phyloP scores from a whole-genome alignment of 352 stramenopile genomes.

The Halophytophthora polymorphica region DNA sequence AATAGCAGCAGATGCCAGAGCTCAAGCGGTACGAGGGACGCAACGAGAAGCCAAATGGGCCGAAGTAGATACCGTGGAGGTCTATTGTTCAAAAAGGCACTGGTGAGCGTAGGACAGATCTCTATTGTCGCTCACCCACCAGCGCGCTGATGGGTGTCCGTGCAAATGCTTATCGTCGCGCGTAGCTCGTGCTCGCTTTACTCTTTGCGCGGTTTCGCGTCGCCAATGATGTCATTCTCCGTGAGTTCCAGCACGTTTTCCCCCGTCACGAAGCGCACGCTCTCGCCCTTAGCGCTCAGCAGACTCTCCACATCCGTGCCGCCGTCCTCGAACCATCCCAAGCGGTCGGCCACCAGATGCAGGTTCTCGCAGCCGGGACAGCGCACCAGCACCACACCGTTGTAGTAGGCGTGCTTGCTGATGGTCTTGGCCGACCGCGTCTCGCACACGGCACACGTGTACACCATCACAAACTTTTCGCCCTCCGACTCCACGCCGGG shows the following conservation, averaged over 20 bases:
- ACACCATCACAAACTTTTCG: constrained; percentile 97
- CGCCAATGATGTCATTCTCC: constrained; percentile 63
- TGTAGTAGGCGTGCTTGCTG: constrained; percentile 95
- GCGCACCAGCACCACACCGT: constrained; percentile 96
- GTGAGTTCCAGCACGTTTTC: constrained; percentile 85
- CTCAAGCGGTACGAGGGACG: background rate
- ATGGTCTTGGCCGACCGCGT: constrained; percentile 97
- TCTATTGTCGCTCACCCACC: background rate
- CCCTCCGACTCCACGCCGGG: constrained; percentile 75
- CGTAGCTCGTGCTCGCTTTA: constrained; percentile 11
- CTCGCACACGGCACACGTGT: constrained; percentile 97
- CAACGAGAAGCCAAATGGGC: background rate
- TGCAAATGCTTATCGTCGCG: constrained; percentile 4
- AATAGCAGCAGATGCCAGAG: constrained; percentile 1
- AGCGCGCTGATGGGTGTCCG: too few species aligned
- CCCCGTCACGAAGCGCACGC: constrained; percentile 64
- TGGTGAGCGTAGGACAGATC: too few species aligned
- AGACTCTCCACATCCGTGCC: constrained; percentile 87
- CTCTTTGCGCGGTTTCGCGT: constrained; percentile 18
- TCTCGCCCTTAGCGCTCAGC: constrained; percentile 69
- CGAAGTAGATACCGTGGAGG: too few species aligned
- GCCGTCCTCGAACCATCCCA: constrained; percentile 93
- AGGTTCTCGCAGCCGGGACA: constrained; percentile 97
- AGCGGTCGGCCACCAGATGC: constrained; percentile 96
- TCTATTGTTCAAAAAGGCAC: too few species aligned